Evolutionary conservation across 306 rosid genomes (phyloP).

Genomic region (Sechiopsis laciniata): DNA sequence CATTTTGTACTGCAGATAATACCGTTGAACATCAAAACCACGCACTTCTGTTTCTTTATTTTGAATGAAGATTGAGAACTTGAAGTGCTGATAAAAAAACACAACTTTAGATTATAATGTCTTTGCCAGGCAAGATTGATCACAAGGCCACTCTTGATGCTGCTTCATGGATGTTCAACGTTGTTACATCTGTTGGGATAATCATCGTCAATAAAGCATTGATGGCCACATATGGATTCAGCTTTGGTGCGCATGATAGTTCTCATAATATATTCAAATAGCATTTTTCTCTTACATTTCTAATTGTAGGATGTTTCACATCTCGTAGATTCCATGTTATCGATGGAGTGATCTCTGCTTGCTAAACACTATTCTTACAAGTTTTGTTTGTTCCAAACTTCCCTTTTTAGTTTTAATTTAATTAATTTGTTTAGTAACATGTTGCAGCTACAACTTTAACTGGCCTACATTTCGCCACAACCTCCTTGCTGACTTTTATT

Average conservation of each 20-base stretch:
- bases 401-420: background rate
- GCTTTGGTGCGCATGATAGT: background rate
- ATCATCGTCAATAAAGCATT: too few species aligned
- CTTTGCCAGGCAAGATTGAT: slow-evolving; percentile 23
- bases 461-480: slow-evolving; percentile 74
- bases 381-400: background rate
- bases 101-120: slow-evolving; percentile 35
- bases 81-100: slow-evolving; percentile 6
- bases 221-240: too few species aligned
- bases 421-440: slow-evolving; percentile 6
- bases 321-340: slow-evolving; percentile 2
- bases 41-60: slow-evolving; percentile 4
- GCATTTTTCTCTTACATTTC: too few species aligned
- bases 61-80: slow-evolving; percentile 29
- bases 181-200: too few species aligned
- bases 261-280: background rate
- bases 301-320: background rate
- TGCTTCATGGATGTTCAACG: too few species aligned
- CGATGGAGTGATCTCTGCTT: background rate
- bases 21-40: slow-evolving; percentile 3
- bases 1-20: background rate
- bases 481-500: slow-evolving; percentile 61
- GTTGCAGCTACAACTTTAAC: slow-evolving; percentile 86
- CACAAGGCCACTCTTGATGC: too few species aligned
- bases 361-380: background rate